Base-by-base conservation (phyloP, 2,329 filamentous ascomycete genomes). In the Pyricularia sp. region DNA sequence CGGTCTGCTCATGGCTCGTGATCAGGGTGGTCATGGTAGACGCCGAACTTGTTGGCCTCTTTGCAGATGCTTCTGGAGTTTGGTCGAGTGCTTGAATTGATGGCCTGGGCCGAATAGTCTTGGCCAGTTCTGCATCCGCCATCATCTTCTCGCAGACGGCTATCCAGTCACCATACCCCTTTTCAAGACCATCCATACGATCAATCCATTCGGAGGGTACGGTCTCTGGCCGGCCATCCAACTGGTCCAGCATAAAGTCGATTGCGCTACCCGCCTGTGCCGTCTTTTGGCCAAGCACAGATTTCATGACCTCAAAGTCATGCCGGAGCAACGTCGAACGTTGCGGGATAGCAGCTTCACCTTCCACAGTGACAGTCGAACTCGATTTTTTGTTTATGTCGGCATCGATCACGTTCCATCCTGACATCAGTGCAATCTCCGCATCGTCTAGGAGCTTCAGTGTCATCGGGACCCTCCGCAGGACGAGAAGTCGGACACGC, bases 151-250 rank as follows among this genome's bases (percentile, higher is more conserved):
- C 91, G 35, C 90, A 92, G 62, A 88, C 82, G 62, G 88, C 87
- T 59, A 87, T 85, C 94, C 94, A 99, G 28, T 87, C 83, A 8
- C 86, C 84, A 74, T 93, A 96, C 33, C 87, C 84, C 12, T 82
- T 79, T 74, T 99, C 94, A 4, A 96, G 79, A 0, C 78, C 76
- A 73, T 97, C 94, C 77, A 97, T 88, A 4, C 87, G 83, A 70
- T 96, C 91, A 65, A 97, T 85, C 94, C 93, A 99, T 31, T 79
- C 74, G 55, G 96, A 89, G 0, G 94, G 94, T 10, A 99, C 78
- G 0, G 89, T 91, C 71, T 99, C 94, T 59, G 88, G 82, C 65
- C 87, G 82, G 1, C 91, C 93, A 74, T 97, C 94, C 2, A 97
- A 80, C 35, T 85, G 82, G 75, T 99, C 93, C 16, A 99, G 82